These are phyloP conservation scores for Protea cynaroides DNA, from an alignment of 164 flowering plant genomes.

Conservation along the genomic window DNA sequence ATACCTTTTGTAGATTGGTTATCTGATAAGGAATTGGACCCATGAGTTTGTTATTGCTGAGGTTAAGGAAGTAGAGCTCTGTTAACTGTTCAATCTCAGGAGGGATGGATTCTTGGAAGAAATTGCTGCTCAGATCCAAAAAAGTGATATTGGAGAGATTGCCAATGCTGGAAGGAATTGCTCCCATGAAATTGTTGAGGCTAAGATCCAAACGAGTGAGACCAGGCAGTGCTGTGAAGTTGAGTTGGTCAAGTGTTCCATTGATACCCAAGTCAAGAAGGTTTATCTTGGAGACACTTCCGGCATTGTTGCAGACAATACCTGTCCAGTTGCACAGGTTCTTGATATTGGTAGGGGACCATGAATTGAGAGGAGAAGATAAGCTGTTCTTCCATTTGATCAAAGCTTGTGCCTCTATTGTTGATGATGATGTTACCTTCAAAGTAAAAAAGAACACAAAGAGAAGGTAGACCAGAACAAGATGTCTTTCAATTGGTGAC, in stretches of 20 bases:
- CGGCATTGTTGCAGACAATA: constrained; percentile 24
- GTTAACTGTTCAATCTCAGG: constrained; percentile 25
- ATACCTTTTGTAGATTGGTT: constrained; percentile 30
- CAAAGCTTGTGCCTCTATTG: constrained; percentile 31
- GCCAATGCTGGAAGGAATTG: constrained; percentile 27
- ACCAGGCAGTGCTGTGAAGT: constrained; percentile 32
- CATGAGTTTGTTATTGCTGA: constrained; percentile 24
- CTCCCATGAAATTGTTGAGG: constrained; percentile 18
- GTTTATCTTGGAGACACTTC: constrained; percentile 16
- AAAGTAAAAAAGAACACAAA: constrained; percentile 3
- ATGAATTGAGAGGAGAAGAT: constrained; percentile 20
- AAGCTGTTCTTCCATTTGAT: constrained; percentile 33
- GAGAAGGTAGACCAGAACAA: constrained; percentile 4
- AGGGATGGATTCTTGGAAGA: constrained; percentile 22
- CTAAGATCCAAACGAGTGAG: constrained; percentile 30
- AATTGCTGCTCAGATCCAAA: constrained; percentile 37
- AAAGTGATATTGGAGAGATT: constrained; percentile 27
- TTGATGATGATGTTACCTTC: constrained; percentile 11
- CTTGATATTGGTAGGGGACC: constrained; percentile 23
- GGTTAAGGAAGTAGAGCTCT: constrained; percentile 18
- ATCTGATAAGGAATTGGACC: constrained; percentile 38
- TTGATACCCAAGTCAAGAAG: constrained; percentile 13
- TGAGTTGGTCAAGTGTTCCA: constrained; percentile 29
- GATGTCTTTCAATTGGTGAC: background rate
- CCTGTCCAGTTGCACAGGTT: constrained; percentile 42